Evolutionary conservation across 345 rosid genomes (phyloP).

Genomic region (Hirschfeldia incana): DNA sequence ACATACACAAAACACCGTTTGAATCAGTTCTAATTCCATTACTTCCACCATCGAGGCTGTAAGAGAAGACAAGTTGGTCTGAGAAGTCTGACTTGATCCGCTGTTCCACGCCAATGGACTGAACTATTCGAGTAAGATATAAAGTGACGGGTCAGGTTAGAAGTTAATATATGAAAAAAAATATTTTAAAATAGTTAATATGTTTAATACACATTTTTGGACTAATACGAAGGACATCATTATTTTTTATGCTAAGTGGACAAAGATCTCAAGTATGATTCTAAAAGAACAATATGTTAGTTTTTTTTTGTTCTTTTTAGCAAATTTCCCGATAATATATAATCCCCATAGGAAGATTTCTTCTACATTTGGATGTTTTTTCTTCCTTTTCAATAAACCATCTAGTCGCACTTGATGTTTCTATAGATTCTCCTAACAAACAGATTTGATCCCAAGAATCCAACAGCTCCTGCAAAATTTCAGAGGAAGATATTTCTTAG

Average conservation of each 20-base stretch:
- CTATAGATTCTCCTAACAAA: conserved; percentile 96
- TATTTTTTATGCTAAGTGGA: no score
- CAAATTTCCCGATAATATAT: no score
- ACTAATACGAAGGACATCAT: no score
- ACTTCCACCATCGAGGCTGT: conserved; percentile 36
- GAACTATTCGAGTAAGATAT: no score
- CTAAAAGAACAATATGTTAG: no score
- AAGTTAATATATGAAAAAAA: no score
- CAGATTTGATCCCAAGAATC: conserved; percentile 82
- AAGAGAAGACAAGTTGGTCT: conserved; percentile 57
- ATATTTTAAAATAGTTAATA: no score
- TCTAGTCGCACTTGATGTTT: conserved; percentile 92
- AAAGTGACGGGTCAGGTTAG: no score
- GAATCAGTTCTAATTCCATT: conserved; percentile 3
- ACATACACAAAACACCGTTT: conserved; percentile 39
- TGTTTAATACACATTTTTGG: no score
- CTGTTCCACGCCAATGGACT: conserved; percentile 63
- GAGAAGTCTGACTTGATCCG: conserved; percentile 69
- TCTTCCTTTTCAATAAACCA: neutral
- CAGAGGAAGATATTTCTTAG: neutral
- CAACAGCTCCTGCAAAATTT: conserved; percentile 76
- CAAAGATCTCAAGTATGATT: no score
- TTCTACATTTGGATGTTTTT: conserved; percentile 17
- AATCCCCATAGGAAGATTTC: conserved; percentile 19
- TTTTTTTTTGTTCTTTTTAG: no score